phyloP scores from a whole-genome alignment of 148 eudicot genomes.

The Rhododendron ovatum region DNA sequence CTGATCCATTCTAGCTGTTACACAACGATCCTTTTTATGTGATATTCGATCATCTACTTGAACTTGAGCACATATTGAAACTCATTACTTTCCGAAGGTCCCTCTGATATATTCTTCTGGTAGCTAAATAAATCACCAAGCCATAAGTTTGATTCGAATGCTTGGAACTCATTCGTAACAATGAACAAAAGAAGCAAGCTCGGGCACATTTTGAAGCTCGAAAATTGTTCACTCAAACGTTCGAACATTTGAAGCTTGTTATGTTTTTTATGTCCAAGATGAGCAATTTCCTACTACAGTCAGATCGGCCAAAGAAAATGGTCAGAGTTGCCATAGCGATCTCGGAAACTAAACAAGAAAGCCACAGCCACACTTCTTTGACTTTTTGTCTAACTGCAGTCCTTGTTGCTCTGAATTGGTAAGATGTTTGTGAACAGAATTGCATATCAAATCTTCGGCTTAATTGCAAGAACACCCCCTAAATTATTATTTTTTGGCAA shows the following conservation, averaged over 20 bases:
- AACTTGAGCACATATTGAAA: too few relatives aligned
- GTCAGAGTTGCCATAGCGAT: background rate
- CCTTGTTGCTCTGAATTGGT: background rate
- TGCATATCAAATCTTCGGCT: background rate
- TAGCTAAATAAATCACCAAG: background rate
- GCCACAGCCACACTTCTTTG: background rate
- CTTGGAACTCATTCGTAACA: background rate
- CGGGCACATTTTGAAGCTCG: background rate
- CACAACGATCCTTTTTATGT: too few relatives aligned
- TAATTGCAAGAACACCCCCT: too few relatives aligned
- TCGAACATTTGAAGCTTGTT: background rate
- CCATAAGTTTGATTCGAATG: background rate
- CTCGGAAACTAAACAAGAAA: background rate
- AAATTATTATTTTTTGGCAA: too few relatives aligned
- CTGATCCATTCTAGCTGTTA: background rate
- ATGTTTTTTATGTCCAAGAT: background rate
- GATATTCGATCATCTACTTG: too few relatives aligned
- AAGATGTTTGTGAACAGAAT: background rate
- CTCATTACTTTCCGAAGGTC: background rate
- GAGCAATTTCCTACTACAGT: background rate
- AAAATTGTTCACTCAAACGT: too few relatives aligned
- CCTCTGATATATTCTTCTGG: background rate
- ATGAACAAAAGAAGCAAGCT: background rate
- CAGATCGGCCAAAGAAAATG: background rate
- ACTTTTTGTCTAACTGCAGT: background rate